Evolutionary conservation across 2,329 filamentous ascomycete species (phyloP).

Genomic region (Monilinia fructicola): DNA sequence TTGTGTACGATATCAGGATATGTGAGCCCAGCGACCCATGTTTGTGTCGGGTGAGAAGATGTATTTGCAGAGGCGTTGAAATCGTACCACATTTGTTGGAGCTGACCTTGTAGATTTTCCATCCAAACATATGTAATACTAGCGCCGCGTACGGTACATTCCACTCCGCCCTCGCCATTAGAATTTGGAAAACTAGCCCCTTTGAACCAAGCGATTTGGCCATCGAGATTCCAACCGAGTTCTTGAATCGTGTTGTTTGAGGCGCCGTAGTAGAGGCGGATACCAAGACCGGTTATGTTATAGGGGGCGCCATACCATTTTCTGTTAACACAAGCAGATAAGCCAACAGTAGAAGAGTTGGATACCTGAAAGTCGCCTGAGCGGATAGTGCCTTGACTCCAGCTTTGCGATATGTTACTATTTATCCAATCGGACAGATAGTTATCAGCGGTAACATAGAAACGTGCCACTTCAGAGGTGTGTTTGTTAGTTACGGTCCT

Average conservation of each 20-base stretch:
- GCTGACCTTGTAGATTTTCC: conserved; percentile 3
- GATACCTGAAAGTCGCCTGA: conserved; percentile 8
- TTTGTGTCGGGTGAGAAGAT: conserved; percentile 7
- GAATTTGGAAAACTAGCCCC: conserved; percentile 10
- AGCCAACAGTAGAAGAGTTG: neutral
- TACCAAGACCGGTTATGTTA: conserved; percentile 8
- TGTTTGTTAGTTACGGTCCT: neutral
- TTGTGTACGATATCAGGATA: neutral
- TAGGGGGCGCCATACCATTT: conserved; percentile 8
- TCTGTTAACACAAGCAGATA: neutral
- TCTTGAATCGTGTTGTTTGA: neutral
- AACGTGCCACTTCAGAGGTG: conserved; percentile 4
- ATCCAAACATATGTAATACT: conserved; percentile 15
- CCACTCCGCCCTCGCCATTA: neutral
- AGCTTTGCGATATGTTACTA: conserved; percentile 14
- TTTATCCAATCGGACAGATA: conserved; percentile 12
- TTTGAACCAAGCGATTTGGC: conserved; percentile 7
- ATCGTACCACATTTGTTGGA: conserved; percentile 16
- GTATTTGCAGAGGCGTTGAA: neutral
- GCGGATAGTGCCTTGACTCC: conserved; percentile 11
- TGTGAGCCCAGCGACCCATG: neutral
- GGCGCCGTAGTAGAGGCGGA: neutral
- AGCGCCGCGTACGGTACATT: conserved; percentile 11
- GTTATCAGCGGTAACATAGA: conserved; percentile 12
- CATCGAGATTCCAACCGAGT: conserved; percentile 17